Evolutionary conservation across 2,329 filamentous ascomycete species (phyloP), one percentile per base, ranked within the genome.

Genomic region (Cercospora beticola): DNA sequence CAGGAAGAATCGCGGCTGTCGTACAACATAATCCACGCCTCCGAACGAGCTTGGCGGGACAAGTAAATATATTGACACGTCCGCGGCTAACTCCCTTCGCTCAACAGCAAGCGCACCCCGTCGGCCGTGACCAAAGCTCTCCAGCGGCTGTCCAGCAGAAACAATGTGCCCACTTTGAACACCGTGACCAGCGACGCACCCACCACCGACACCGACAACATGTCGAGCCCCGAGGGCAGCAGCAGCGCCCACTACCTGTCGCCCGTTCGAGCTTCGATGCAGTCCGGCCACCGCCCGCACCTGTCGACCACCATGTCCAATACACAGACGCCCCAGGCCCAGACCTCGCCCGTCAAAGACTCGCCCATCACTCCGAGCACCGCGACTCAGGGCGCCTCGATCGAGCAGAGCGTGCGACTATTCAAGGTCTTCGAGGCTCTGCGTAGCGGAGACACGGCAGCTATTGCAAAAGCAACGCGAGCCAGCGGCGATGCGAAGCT

Each of bases 401-500:
- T 99, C 68, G 94, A 99, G 78, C 93, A 97, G 80, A 97, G 94
- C 0, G 93, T 99, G 64, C 89, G 91, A 77, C 94, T 97, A 73
- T 99, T 99, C 81, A 90, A 94, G 73, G 88, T 97, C 58, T 97
- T 98, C 77, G 95, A 98, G 82, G 91, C 94, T 52, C 84, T 99
- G 72, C 88, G 94, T 72, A 95, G 88, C 78, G 95, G 95, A 64
- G 94, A 99, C 79, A 97, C 93, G 0, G 90, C 90, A 14, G 92
- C 92, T 43, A 97, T 99, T 75, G 92, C 92, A 31, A 94, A 90
- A 78, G 92, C 92, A 1, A 92, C 97, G 72, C 86, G 90, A 69
- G 80, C 80, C 68, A 82, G 83, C 59, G 70, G 70, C 28, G 71
- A 79, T 72, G 12, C 74, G 79, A 73, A 80, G 79, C 69, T 93